Percentiles rank a stretch among this genome's conserved stretches.
phyloP scores from a whole-genome alignment of 2,329 filamentous ascomycete genomes.

The Penicillium sp. region DNA sequence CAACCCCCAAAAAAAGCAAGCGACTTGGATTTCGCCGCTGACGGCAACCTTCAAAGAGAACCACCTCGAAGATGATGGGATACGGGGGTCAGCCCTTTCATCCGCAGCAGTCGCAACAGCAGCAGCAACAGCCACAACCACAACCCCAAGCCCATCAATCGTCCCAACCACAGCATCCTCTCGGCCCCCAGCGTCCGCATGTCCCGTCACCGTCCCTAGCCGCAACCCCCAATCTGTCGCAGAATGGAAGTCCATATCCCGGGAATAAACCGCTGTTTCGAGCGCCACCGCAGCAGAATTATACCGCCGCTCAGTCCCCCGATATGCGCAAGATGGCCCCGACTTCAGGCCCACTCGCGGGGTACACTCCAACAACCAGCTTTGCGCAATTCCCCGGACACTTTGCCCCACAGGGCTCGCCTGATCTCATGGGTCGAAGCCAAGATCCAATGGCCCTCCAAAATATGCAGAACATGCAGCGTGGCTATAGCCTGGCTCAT shows the following conservation, averaged over 20 bases:
- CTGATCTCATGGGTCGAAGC: constrained; percentile 33
- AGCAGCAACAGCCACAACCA: constrained; percentile 26
- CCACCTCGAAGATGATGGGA: constrained; percentile 38
- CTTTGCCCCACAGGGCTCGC: constrained; percentile 33
- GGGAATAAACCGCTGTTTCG: constrained; percentile 33
- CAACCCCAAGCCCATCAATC: constrained; percentile 27
- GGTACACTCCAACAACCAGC: constrained; percentile 32
- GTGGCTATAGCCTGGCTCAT: constrained; percentile 36
- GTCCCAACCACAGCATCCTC: constrained; percentile 24
- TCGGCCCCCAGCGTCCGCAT: constrained; percentile 31
- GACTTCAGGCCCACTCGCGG: constrained; percentile 33
- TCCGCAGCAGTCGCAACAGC: constrained; percentile 29
- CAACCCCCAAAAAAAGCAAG: constrained; percentile 7
- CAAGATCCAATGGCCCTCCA: constrained; percentile 36
- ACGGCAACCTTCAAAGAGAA: constrained; percentile 12
- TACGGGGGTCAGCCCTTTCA: constrained; percentile 38
- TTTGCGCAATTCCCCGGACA: constrained; percentile 34
- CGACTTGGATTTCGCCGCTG: constrained; percentile 16
- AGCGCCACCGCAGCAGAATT: constrained; percentile 31
- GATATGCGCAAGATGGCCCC: constrained; percentile 41
- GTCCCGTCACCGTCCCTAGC: constrained; percentile 37
- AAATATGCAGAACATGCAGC: constrained; percentile 34
- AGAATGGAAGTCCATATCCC: constrained; percentile 32
- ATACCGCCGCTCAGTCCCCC: constrained; percentile 31
- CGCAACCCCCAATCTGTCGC: constrained; percentile 27